A percentile compares a stretch with the other conserved stretches of the same genome.
Evolutionary conservation across 129 eudicot species (phyloP).

Genomic region (Artemisia argyi): DNA sequence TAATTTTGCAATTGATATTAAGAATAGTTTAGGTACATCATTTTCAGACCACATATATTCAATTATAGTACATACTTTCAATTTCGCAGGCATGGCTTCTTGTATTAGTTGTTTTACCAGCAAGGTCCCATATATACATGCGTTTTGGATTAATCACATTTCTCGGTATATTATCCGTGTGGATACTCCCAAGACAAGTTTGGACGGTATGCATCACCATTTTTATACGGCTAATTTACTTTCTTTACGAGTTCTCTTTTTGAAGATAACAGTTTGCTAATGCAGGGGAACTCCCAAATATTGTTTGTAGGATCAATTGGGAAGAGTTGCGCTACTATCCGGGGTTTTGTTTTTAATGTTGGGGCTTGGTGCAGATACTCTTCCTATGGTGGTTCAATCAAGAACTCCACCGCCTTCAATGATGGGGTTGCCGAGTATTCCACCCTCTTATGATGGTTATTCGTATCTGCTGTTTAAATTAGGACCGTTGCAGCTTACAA

Average conservation of each 20-base stretch:
- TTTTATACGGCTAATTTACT: neutral
- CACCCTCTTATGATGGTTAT: constrained; percentile 76
- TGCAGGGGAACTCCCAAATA: constrained; percentile 38
- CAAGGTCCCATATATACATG: constrained; percentile 65
- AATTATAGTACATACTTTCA: neutral
- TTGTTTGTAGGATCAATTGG: constrained; percentile 85
- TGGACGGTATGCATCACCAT: constrained; percentile 64
- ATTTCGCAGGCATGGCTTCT: constrained; percentile 85
- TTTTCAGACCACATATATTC: too few species aligned
- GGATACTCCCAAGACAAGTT: constrained; percentile 64
- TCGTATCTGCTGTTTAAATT: constrained; percentile 69
- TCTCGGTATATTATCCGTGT: constrained; percentile 61
- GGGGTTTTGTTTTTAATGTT: constrained; percentile 81
- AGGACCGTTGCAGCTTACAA: constrained; percentile 83
- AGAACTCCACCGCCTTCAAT: constrained; percentile 89
- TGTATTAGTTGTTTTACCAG: constrained; percentile 73
- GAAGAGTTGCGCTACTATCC: constrained; percentile 77
- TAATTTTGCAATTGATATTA: too few species aligned
- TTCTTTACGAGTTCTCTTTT: neutral
- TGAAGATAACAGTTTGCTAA: constrained; percentile 32
- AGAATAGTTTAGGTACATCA: too few species aligned
- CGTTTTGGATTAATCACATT: constrained; percentile 69
- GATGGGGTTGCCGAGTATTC: constrained; percentile 63
- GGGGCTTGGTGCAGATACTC: constrained; percentile 85
- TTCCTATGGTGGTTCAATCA: constrained; percentile 63